Conservation (phyloP, 768 basidiomycete species). For the Boletus edulis region DNA sequence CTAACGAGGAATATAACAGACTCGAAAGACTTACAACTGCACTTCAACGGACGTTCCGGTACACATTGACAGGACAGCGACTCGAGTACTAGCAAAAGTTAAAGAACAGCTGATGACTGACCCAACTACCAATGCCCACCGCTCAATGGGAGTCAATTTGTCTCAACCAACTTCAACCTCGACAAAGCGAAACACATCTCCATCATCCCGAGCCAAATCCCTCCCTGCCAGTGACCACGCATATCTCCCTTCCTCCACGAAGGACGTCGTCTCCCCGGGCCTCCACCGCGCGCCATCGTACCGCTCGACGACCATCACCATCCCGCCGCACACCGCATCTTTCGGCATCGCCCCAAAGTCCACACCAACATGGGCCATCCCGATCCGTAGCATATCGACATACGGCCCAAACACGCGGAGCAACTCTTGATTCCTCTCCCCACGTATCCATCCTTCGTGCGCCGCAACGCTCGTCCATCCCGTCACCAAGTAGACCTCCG, state of each 20-base stretch:
- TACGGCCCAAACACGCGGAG: conserved; percentile 30
- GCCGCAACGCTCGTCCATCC: conserved; percentile 43
- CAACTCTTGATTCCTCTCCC: conserved; percentile 39
- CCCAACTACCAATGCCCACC: conserved; percentile 5
- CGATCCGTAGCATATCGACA: conserved; percentile 26
- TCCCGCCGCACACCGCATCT: background rate
- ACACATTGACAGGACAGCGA: too few relatives aligned
- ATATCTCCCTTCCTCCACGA: background rate
- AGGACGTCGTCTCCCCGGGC: background rate
- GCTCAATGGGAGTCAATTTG: background rate
- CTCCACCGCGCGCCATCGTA: background rate
- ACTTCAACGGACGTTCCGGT: too few relatives aligned
- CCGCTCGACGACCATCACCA: conserved; percentile 7
- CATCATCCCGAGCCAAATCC: conserved; percentile 6
- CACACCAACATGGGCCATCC: conserved; percentile 39
- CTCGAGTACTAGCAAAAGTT: too few relatives aligned
- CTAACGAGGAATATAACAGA: too few relatives aligned
- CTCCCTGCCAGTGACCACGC: conserved; percentile 11
- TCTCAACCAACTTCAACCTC: background rate
- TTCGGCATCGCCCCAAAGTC: conserved; percentile 35
- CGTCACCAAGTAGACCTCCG: conserved; percentile 38
- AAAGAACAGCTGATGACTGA: too few relatives aligned
- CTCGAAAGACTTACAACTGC: too few relatives aligned
- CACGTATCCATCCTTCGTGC: conserved; percentile 43
- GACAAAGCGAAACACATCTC: conserved; percentile 15